A percentile compares a stretch with the other conserved stretches of the same genome.
Conservation (phyloP, 129 eudicot genomes). For the Arctium minus region DNA sequence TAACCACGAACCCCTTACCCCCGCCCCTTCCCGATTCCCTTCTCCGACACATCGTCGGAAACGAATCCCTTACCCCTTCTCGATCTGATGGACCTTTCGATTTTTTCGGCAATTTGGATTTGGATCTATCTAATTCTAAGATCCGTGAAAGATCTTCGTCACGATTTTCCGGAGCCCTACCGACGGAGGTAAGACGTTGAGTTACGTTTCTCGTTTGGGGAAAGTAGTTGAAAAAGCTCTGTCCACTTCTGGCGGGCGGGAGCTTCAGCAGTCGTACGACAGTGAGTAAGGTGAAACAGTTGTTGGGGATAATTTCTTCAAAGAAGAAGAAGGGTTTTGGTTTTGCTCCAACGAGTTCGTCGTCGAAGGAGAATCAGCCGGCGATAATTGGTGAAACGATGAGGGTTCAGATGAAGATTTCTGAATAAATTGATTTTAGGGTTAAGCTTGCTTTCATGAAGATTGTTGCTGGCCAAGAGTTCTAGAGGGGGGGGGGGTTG, state of each 20-base stretch:
- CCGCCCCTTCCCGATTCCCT: too few species aligned
- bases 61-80: too few species aligned
- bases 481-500: too few species aligned
- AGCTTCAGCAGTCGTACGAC: slow-evolving; percentile 50
- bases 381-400: slow-evolving; percentile 60
- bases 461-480: slow-evolving; percentile 49
- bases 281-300: slow-evolving; percentile 69
- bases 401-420: slow-evolving; percentile 78
- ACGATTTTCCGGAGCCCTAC: slow-evolving; percentile 67
- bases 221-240: slow-evolving; percentile 18
- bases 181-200: slow-evolving; percentile 43
- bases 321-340: slow-evolving; percentile 30
- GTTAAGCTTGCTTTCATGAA: slow-evolving; percentile 59
- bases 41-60: too few species aligned
- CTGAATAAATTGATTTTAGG: slow-evolving; percentile 74
- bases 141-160: slow-evolving; percentile 71
- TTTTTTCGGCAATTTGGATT: slow-evolving; percentile 49
- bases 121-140: slow-evolving; percentile 46
- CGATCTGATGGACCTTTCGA: slow-evolving; percentile 24
- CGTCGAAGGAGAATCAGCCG: slow-evolving; percentile 25
- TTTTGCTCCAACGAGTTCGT: background rate
- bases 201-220: slow-evolving; percentile 49
- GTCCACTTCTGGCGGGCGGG: slow-evolving; percentile 20
- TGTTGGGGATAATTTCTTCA: slow-evolving; percentile 48
- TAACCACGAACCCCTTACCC: too few species aligned